These are phyloP conservation scores for Xylaria palmicola DNA, from an alignment of 495 filamentous ascomycete species.

Conservation along the genomic window DNA sequence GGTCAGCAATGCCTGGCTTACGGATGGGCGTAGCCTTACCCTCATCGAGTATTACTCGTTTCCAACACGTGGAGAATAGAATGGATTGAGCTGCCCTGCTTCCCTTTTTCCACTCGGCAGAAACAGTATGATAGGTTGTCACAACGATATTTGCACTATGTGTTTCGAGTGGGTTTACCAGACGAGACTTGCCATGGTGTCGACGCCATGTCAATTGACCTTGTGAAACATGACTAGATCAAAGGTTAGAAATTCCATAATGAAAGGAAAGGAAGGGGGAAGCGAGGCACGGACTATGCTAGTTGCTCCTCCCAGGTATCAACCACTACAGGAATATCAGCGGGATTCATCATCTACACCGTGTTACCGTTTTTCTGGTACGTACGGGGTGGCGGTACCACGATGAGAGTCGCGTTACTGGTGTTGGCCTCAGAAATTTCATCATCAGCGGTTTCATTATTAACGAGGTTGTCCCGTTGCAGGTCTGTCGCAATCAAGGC, in stretches of 20 bases:
- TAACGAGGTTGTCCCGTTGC: not conserved
- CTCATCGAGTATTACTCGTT: slow-evolving; percentile 48
- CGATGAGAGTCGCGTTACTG: slow-evolving; percentile 27
- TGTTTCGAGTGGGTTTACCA: not conserved
- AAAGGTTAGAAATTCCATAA: not conserved
- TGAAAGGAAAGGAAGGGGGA: not conserved
- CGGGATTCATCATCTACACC: too few species aligned
- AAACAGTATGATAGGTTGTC: slow-evolving; percentile 3
- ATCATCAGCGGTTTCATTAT: not conserved
- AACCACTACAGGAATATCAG: not conserved
- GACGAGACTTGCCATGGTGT: not conserved
- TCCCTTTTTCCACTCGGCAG: not conserved
- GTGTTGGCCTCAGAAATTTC: not conserved
- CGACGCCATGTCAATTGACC: slow-evolving; percentile 1
- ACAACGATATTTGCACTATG: not conserved
- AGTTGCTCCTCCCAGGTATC: slow-evolving; percentile 7
- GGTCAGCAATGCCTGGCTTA: not conserved
- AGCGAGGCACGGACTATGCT: not conserved
- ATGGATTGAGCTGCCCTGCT: not conserved
- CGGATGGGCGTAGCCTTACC: slow-evolving; percentile 24
- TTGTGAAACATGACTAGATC: not conserved
- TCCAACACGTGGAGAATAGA: slow-evolving; percentile 34
- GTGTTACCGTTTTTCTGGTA: slow-evolving; percentile 2
- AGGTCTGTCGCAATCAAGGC: slow-evolving; percentile 32
- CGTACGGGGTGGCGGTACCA: slow-evolving; percentile 39